Conservation (phyloP, 768 basidiomycete species). For the Tephrocybe sp. region DNA sequence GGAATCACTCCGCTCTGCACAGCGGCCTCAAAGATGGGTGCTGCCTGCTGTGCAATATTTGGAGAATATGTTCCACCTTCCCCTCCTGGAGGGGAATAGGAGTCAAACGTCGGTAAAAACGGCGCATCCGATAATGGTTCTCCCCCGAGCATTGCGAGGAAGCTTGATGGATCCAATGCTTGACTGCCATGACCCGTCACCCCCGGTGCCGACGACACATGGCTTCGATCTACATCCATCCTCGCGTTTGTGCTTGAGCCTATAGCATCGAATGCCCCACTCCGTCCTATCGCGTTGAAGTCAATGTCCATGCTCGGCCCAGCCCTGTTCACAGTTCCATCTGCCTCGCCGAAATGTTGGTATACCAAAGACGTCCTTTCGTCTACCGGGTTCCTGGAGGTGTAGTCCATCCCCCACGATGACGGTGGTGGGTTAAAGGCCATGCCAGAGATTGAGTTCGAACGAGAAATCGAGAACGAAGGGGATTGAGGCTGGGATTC, state of each 20-base stretch:
- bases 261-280: neutral
- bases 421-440: slow-evolving; percentile 2
- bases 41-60: neutral
- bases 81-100: slow-evolving; percentile 7
- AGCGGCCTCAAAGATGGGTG: slow-evolving; percentile 1
- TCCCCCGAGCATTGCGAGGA: slow-evolving; percentile 38
- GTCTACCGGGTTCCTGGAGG: slow-evolving; percentile 2
- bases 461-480: slow-evolving; percentile 5
- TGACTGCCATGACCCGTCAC: slow-evolving; percentile 9
- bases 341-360: neutral
- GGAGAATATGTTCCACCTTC: slow-evolving; percentile 9
- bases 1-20: slow-evolving; percentile 1
- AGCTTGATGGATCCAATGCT: slow-evolving; percentile 26
- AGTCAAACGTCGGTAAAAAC: slow-evolving; percentile 26
- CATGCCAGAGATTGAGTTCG: slow-evolving; percentile 4
- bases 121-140: slow-evolving; percentile 37
- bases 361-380: neutral
- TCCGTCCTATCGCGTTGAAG: neutral
- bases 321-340: neutral
- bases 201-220: slow-evolving; percentile 12
- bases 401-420: slow-evolving; percentile 9
- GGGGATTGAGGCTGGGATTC: slow-evolving; percentile 13
- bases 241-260: neutral
- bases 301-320: slow-evolving; percentile 11
- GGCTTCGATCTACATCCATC: neutral